phyloP scores from a whole-genome alignment of 2,329 filamentous ascomycete genomes.

The Neocatenulostroma microsporum region DNA sequence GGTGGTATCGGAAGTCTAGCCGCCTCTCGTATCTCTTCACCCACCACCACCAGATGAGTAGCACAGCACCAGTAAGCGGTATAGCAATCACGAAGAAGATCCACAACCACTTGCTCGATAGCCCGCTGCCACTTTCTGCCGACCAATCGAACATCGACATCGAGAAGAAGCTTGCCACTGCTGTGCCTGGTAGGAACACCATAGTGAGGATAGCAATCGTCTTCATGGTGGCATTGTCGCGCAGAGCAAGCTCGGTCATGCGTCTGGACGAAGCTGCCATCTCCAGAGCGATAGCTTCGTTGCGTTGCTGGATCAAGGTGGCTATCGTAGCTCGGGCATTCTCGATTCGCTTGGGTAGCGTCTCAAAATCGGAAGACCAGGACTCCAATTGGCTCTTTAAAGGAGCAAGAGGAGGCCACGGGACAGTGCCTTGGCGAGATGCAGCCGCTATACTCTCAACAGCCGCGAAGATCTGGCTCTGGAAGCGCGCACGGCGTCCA shows the following conservation, averaged over 20 bases:
- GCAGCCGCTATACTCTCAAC: neutral
- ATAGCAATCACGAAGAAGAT: conserved; percentile 7
- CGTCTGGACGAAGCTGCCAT: conserved; percentile 3
- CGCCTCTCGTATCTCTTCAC: neutral
- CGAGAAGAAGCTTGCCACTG: conserved; percentile 10
- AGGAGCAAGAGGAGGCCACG: conserved; percentile 2
- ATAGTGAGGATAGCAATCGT: conserved; percentile 12
- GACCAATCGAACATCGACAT: conserved; percentile 11
- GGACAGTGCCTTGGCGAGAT: neutral
- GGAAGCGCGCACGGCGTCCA: conserved; percentile 3
- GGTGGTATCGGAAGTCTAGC: neutral
- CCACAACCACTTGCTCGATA: conserved; percentile 7
- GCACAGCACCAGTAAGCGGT: conserved; percentile 3
- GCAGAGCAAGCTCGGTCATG: conserved; percentile 5
- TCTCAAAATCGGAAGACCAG: conserved; percentile 2
- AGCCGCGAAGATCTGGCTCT: conserved; percentile 4
- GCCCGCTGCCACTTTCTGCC: neutral
- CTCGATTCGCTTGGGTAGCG: conserved; percentile 3
- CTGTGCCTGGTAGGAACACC: conserved; percentile 11
- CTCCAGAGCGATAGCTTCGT: neutral
- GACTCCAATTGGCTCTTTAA: neutral
- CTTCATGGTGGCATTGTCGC: conserved; percentile 10
- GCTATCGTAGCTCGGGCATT: conserved; percentile 2
- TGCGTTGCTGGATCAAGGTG: conserved; percentile 3
- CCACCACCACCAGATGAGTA: conserved; percentile 1